A percentile compares a stretch with the other conserved stretches of the same genome.
Evolutionary conservation across 2,329 filamentous ascomycete genomes (phyloP).

Genomic region (Colletotrichum sp.): DNA sequence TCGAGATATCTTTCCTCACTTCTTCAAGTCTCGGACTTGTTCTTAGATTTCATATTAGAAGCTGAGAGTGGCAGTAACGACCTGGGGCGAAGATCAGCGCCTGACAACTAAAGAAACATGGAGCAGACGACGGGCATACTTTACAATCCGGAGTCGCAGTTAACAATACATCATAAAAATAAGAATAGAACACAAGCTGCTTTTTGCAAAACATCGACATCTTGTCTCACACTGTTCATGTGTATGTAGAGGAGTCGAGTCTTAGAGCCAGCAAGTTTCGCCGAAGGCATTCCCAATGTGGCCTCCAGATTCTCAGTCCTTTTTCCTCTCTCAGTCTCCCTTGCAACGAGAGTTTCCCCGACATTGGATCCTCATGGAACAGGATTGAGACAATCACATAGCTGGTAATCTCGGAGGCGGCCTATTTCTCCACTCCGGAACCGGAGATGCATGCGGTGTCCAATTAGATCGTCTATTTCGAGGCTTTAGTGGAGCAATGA

Average conservation of each 20-base stretch:
- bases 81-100: neutral
- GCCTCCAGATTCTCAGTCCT: too few relatives aligned
- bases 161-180: neutral
- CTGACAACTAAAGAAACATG: neutral
- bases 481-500: neutral
- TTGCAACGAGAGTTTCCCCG: neutral
- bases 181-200: neutral
- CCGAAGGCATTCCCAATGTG: neutral
- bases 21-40: neutral
- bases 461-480: neutral
- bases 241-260: neutral
- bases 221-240: neutral
- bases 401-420: neutral
- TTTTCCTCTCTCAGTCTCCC: neutral
- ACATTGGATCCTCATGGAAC: neutral
- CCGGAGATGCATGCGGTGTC: neutral
- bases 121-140: neutral
- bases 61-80: neutral
- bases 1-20: neutral
- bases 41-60: neutral
- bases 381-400: neutral
- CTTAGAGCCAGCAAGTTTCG: neutral
- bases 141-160: neutral
- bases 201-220: rapidly evolving
- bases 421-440: neutral